These are phyloP conservation scores for Pseudevernia furfuracea DNA, from an alignment of 495 filamentous ascomycete genomes.

Conservation along the genomic window DNA sequence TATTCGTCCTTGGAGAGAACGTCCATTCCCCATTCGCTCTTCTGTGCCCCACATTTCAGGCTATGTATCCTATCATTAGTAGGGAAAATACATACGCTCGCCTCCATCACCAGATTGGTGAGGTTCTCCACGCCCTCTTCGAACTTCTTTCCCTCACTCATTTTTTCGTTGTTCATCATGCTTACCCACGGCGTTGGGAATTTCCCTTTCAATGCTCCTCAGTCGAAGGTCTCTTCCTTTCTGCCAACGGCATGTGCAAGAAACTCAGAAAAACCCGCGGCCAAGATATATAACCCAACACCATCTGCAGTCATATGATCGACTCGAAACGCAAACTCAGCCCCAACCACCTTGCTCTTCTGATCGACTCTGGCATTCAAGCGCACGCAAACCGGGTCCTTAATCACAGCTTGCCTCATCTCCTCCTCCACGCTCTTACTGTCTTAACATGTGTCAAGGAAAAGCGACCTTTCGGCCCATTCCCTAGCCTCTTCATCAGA, in stretches of 20 bases:
- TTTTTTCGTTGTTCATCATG: slow-evolving; percentile 10
- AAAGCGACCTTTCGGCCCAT: slow-evolving; percentile 5
- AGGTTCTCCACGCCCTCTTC: slow-evolving; percentile 1
- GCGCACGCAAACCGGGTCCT: slow-evolving; percentile 3
- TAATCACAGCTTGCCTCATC: not conserved
- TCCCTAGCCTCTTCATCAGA: slow-evolving; percentile 6
- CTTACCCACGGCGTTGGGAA: slow-evolving; percentile 9
- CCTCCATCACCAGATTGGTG: not conserved
- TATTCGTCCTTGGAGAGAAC: slow-evolving; percentile 1
- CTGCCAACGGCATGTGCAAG: not conserved
- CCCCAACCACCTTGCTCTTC: slow-evolving; percentile 1
- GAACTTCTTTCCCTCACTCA: not conserved
- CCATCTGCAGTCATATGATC: slow-evolving; percentile 11
- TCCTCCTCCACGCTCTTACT: slow-evolving; percentile 5
- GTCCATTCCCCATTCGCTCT: slow-evolving; percentile 9
- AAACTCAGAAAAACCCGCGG: not conserved
- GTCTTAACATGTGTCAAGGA: not conserved
- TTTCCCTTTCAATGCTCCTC: not conserved
- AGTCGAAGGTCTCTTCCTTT: slow-evolving; percentile 2
- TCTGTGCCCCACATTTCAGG: not conserved
- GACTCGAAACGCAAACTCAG: slow-evolving; percentile 10
- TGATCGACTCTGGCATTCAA: slow-evolving; percentile 1
- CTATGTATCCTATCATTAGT: no score
- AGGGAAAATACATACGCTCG: not conserved
- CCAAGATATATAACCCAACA: slow-evolving; percentile 7